Evolutionary conservation across 345 rosid genomes (phyloP), one percentile per base, ranked within the genome.

Genomic region (Combretum micranthum): DNA sequence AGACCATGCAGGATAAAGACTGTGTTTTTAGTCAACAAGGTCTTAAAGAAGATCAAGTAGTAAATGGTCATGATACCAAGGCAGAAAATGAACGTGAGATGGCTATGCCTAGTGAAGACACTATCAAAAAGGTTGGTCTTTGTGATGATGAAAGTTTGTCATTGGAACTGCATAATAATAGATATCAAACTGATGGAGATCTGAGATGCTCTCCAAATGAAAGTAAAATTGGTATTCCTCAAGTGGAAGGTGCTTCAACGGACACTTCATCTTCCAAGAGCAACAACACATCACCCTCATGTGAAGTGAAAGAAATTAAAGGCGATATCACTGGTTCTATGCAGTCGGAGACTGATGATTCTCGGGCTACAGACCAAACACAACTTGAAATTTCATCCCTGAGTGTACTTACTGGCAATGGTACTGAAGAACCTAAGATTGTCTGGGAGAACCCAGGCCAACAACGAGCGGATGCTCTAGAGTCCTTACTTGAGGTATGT

Each of bases 401-500:
- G 61, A 83, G 80, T 68, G 79, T 53, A 57, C 80, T 82, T 32
- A 67, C 94, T 6, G 87, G 74, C 17, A 42, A 75, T 44, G 71
- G 74, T 48, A 61, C 62, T 19, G 82, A 69, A 13, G 89, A 69
- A 45, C 74, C 59, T 22, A 85, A 76, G 80, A 60, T 56, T 4
- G 70, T 64, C 4, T 63, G 78, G 77, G 85, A 79, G 70, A 77
- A 73, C 44, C 87, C 89, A 4, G 68, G 80, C 63, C 95, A 79
- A 75, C 80, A 85, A 45, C 76, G 99, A 74, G 97, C 97, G 8
- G 84, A 80, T 53, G 99, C 99, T 13, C 64, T 93, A 42, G 99
- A 93, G 71, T 89, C 97, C 50, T 66, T 93, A 73, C 80, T 93
- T 2, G 99, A 93, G 80, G 76, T 87, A 45, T 89, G 99, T 44